A percentile compares a stretch with the other conserved stretches of the same genome.
Evolutionary conservation across 257 asterid species (phyloP).

Genomic region (Solanum appendiculatum): DNA sequence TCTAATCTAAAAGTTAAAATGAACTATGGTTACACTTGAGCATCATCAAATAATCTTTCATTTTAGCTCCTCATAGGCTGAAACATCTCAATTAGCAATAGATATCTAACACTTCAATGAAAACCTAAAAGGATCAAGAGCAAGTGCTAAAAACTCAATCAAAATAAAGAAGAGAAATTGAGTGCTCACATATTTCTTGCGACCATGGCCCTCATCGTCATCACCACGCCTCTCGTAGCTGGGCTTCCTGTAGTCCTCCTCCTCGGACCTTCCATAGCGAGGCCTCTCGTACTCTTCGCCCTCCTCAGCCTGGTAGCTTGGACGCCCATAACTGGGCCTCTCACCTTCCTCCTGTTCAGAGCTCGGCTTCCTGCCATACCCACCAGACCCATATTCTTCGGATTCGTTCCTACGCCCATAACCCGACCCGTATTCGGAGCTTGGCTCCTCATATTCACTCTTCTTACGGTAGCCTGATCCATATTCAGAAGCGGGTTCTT

Average conservation of each 20-base stretch:
- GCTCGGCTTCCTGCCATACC: slow-evolving; percentile 8
- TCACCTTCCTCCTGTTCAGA: slow-evolving; percentile 17
- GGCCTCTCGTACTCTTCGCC: neutral
- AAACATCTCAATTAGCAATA: neutral
- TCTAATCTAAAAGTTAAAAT: neutral
- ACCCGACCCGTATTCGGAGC: slow-evolving; percentile 13
- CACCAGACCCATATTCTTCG: slow-evolving; percentile 7
- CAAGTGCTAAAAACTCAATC: neutral
- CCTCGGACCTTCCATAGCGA: slow-evolving; percentile 17
- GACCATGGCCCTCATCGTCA: slow-evolving; percentile 39
- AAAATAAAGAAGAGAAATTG: neutral
- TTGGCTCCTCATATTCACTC: slow-evolving; percentile 12
- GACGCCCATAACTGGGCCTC: slow-evolving; percentile 7
- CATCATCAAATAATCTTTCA: neutral
- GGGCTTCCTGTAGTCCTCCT: slow-evolving; percentile 43
- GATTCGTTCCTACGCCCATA: neutral
- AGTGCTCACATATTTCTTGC: slow-evolving; percentile 62
- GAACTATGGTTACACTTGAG: neutral
- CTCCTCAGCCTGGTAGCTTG: slow-evolving; percentile 8
- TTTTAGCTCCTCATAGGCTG: neutral
- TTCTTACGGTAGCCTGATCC: slow-evolving; percentile 13
- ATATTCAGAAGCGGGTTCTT: neutral
- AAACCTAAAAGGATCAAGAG: neutral
- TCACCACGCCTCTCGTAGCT: slow-evolving; percentile 43
- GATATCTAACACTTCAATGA: neutral